Evolutionary conservation across 2,329 filamentous ascomycete species (phyloP).

Genomic region (Sphaceloma murrayae): DNA sequence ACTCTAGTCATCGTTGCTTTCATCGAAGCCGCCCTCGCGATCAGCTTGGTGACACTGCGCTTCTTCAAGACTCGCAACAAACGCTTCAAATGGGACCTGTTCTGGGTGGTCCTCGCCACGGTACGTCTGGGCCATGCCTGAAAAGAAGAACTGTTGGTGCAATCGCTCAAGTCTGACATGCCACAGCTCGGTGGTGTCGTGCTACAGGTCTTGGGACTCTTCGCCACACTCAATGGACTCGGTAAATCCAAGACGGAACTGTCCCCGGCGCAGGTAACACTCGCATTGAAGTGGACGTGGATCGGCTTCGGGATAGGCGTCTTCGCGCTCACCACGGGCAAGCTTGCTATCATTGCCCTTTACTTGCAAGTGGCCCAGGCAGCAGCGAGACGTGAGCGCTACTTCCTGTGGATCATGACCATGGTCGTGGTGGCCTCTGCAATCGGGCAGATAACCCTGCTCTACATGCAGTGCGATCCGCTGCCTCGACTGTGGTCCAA

Average conservation of each 20-base stretch:
- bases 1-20: slow-evolving; percentile 3
- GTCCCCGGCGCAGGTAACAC: not conserved
- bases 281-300: slow-evolving; percentile 2
- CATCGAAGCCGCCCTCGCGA: not conserved
- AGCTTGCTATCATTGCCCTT: slow-evolving; percentile 12
- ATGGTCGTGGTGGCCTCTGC: not conserved
- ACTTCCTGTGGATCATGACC: slow-evolving; percentile 7
- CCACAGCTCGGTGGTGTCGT: not conserved
- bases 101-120: slow-evolving; percentile 3
- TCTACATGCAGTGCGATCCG: slow-evolving; percentile 3
- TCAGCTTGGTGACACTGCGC: not conserved
- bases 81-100: slow-evolving; percentile 7
- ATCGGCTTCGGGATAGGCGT: not conserved
- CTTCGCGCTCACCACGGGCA: slow-evolving; percentile 5
- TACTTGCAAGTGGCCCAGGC: slow-evolving; percentile 2
- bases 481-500: not conserved
- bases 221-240: slow-evolving; percentile 7
- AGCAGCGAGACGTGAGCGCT: not conserved
- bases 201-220: slow-evolving; percentile 3
- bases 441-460: not conserved
- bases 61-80: not conserved
- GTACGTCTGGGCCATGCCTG: not conserved
- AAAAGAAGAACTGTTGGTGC: no score
- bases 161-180: no score
- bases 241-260: slow-evolving; percentile 6